Conservation (phyloP, 2,329 filamentous ascomycete genomes). For the Penicillium sp. region DNA sequence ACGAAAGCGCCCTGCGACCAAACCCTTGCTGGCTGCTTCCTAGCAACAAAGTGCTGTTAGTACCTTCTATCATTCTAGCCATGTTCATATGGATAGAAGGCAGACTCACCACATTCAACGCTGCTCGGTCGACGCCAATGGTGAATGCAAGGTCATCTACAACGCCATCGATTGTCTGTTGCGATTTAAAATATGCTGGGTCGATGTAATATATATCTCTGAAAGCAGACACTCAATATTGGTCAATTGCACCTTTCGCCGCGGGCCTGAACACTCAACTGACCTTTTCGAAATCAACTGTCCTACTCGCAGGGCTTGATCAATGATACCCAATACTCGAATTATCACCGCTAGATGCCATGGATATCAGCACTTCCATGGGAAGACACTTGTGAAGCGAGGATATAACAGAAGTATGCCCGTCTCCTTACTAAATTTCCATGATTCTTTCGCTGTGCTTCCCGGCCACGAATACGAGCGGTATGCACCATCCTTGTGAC, state of each 20-base stretch:
- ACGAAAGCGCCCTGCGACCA: slow-evolving; percentile 46
- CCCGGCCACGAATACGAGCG: slow-evolving; percentile 62
- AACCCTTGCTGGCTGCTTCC: slow-evolving; percentile 53
- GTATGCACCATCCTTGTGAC: slow-evolving; percentile 22
- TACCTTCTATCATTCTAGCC: neutral
- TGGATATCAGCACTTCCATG: neutral
- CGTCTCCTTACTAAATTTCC: slow-evolving; percentile 52
- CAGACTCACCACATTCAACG: slow-evolving; percentile 62
- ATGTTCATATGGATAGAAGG: neutral
- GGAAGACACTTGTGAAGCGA: too few relatives aligned
- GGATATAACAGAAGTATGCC: neutral
- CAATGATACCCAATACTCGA: slow-evolving; percentile 62
- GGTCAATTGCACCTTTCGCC: neutral
- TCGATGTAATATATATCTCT: slow-evolving; percentile 71
- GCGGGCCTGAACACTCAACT: neutral
- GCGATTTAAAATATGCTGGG: slow-evolving; percentile 63
- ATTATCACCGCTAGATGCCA: slow-evolving; percentile 57
- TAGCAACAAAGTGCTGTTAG: slow-evolving; percentile 28
- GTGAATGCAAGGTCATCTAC: slow-evolving; percentile 68
- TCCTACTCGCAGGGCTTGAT: slow-evolving; percentile 57
- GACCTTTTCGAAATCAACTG: slow-evolving; percentile 63
- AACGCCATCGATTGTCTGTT: slow-evolving; percentile 62
- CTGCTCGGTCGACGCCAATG: slow-evolving; percentile 60
- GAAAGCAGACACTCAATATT: neutral
- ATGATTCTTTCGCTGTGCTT: slow-evolving; percentile 61